These are phyloP conservation scores for Metarhizium humberi DNA, from an alignment of 2,329 filamentous ascomycete species.

Conservation along the genomic window DNA sequence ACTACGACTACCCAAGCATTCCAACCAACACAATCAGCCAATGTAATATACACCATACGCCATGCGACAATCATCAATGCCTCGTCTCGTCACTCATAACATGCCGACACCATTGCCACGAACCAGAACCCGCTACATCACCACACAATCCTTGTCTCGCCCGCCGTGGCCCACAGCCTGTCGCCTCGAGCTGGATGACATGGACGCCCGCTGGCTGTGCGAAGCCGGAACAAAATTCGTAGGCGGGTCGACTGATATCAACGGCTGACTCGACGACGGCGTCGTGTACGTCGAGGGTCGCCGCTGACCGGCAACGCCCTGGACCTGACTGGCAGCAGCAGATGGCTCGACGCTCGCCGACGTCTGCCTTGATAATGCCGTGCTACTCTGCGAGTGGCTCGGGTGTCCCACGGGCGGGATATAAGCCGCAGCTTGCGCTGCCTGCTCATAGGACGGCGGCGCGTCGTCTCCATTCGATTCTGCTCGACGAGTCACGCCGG, in stretches of 20 bases:
- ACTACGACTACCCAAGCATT: neutral
- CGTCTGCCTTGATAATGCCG: constrained; percentile 4
- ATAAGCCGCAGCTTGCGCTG: constrained; percentile 41
- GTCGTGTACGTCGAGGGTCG: neutral
- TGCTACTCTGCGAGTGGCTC: constrained; percentile 31
- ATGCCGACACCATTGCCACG: neutral
- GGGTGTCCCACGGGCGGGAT: constrained; percentile 43
- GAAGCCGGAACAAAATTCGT: neutral
- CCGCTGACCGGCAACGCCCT: neutral
- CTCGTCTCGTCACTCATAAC: constrained; percentile 4
- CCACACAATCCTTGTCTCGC: constrained; percentile 30
- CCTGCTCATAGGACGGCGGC: constrained; percentile 50
- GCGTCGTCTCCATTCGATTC: constrained; percentile 39
- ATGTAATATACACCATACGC: neutral
- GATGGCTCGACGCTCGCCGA: constrained; percentile 1
- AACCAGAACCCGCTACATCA: constrained; percentile 30
- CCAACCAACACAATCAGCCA: neutral
- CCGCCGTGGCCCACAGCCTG: constrained; percentile 8
- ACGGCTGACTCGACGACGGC: constrained; percentile 12
- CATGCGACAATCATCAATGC: constrained; percentile 2
- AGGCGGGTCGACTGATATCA: constrained; percentile 11
- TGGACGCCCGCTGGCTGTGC: neutral
- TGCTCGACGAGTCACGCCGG: constrained; percentile 24
- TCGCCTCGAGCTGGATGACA: constrained; percentile 8
- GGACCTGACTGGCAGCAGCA: neutral